phyloP scores from a whole-genome alignment of 2,329 filamentous ascomycete species.

The Curvularia sp. region DNA sequence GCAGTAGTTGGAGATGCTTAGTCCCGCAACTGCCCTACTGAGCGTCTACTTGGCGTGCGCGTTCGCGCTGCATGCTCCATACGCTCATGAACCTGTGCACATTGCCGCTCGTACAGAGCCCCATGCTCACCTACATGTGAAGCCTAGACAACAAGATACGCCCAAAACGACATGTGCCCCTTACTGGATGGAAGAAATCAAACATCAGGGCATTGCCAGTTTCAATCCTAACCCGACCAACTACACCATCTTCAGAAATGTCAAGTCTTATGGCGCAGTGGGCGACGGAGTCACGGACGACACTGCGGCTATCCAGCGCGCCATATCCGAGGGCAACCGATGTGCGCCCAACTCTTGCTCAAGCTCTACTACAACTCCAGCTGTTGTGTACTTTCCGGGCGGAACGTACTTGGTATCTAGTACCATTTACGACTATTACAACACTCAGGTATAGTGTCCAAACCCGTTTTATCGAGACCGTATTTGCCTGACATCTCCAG shows the following conservation, averaged over 20 bases:
- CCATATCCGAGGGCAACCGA: slow-evolving; percentile 51
- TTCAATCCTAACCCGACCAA: slow-evolving; percentile 49
- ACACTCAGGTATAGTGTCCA: slow-evolving; percentile 56
- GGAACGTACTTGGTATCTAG: slow-evolving; percentile 66
- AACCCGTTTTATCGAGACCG: not conserved
- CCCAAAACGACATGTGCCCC: slow-evolving; percentile 32
- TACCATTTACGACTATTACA: slow-evolving; percentile 68
- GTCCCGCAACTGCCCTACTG: slow-evolving; percentile 2
- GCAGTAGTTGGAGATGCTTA: slow-evolving; percentile 3
- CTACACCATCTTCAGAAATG: slow-evolving; percentile 53
- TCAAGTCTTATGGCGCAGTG: slow-evolving; percentile 52
- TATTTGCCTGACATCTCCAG: slow-evolving; percentile 21
- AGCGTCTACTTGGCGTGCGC: slow-evolving; percentile 10
- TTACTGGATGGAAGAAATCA: slow-evolving; percentile 54
- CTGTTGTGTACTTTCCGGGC: slow-evolving; percentile 64
- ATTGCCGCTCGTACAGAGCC: slow-evolving; percentile 17
- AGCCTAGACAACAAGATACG: slow-evolving; percentile 21
- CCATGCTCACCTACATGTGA: slow-evolving; percentile 17
- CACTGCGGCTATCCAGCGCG: slow-evolving; percentile 61
- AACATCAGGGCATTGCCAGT: slow-evolving; percentile 50
- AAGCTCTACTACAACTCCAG: slow-evolving; percentile 60
- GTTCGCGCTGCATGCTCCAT: slow-evolving; percentile 10
- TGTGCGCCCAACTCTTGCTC: slow-evolving; percentile 52
- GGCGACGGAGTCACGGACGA: slow-evolving; percentile 51
- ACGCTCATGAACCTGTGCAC: slow-evolving; percentile 18